A percentile compares a stretch with the other conserved stretches of the same genome.
These are phyloP conservation scores for Gnaphalium uliginosum DNA, from an alignment of 129 eudicot genomes.

Conservation along the genomic window DNA sequence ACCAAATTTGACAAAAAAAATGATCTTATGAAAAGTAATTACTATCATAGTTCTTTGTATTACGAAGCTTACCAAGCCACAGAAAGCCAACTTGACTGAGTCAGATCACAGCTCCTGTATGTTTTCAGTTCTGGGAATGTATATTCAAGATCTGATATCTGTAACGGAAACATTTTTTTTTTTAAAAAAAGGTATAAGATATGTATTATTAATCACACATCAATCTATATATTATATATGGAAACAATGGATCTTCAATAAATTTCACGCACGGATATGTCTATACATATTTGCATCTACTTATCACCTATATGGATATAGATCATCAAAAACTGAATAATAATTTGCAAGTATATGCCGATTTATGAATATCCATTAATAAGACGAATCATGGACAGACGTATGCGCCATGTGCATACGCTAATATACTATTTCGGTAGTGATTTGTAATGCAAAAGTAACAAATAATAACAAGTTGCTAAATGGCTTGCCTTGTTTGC, in stretches of 20 bases:
- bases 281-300: not conserved
- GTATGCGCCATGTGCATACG: not conserved
- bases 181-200: not conserved
- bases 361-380: not conserved
- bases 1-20: not conserved
- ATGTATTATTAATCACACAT: not conserved
- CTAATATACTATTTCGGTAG: not conserved
- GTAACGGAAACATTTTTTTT: constrained; percentile 21
- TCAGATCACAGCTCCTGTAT: constrained; percentile 79
- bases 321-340: not conserved
- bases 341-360: not conserved
- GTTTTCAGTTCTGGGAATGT: constrained; percentile 63
- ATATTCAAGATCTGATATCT: constrained; percentile 69
- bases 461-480: not conserved
- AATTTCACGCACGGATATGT: not conserved
- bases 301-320: not conserved
- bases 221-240: not conserved
- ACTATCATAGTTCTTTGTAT: not conserved
- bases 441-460: not conserved
- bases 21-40: not conserved
- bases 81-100: constrained; percentile 86
- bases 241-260: not conserved
- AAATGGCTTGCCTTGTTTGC: constrained; percentile 62
- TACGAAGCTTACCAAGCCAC: constrained; percentile 76
- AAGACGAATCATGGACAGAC: no score